Percentiles rank a stretch among this genome's conserved stretches.
phyloP scores from a whole-genome alignment of 2,329 filamentous ascomycete genomes.

The Ophiostoma piceae region DNA sequence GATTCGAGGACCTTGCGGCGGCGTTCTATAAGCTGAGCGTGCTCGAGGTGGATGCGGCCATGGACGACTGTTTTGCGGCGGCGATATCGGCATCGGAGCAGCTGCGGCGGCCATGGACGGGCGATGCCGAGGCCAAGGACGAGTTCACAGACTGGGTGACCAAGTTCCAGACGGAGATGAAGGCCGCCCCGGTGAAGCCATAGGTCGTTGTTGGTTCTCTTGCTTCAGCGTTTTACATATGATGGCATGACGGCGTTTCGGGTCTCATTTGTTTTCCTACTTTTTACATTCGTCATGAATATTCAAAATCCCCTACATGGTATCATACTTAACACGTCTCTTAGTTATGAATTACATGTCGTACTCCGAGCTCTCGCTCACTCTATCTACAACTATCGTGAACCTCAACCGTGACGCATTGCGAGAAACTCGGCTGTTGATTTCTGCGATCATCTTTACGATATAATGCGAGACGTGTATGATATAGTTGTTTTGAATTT shows the following conservation, averaged over 20 bases:
- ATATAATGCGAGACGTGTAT: too few species aligned
- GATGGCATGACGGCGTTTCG: conserved; percentile 8
- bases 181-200: not conserved
- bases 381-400: too few species aligned
- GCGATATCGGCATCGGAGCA: conserved; percentile 54
- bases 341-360: not conserved
- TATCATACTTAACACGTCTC: not conserved
- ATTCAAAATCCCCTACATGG: too few species aligned
- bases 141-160: conserved; percentile 74
- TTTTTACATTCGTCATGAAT: not conserved
- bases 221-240: not conserved
- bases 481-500: too few species aligned
- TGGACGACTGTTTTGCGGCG: conserved; percentile 56
- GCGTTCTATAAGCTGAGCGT: conserved; percentile 67
- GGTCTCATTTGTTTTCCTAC: not conserved
- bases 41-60: conserved; percentile 50
- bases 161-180: conserved; percentile 42
- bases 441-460: too few species aligned
- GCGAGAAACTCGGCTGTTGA: too few species aligned
- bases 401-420: too few species aligned
- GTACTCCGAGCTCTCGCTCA: too few species aligned
- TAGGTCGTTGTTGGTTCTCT: not conserved
- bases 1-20: conserved; percentile 64
- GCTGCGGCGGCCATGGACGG: conserved; percentile 57
- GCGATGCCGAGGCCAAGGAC: conserved; percentile 48